phyloP scores from a whole-genome alignment of 2,329 filamentous ascomycete species.

The Ilyonectria sp. region DNA sequence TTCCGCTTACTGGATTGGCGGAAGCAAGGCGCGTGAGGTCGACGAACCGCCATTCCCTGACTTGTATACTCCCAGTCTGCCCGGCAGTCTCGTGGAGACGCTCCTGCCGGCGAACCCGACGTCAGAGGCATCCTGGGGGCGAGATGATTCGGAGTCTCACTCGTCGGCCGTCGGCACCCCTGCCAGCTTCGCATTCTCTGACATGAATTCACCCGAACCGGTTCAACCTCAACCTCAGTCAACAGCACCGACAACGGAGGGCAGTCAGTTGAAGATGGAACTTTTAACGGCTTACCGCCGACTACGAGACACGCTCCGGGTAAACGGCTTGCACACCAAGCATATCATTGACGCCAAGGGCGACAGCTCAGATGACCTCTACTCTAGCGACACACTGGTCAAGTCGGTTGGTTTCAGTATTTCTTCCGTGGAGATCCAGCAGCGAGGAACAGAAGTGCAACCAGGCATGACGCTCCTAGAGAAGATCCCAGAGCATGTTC shows the following conservation, averaged over 20 bases:
- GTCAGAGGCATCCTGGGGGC: conserved; percentile 59
- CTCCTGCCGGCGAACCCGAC: conserved; percentile 56
- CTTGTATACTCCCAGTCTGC: conserved; percentile 55
- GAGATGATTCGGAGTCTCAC: conserved; percentile 52
- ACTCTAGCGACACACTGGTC: conserved; percentile 72
- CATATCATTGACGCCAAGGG: conserved; percentile 52
- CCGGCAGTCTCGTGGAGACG: conserved; percentile 56
- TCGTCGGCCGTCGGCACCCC: conserved; percentile 56
- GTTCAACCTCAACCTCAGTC: conserved; percentile 35
- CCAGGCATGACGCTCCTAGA: conserved; percentile 83
- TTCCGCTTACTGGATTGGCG: conserved; percentile 59
- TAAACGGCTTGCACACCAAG: conserved; percentile 65
- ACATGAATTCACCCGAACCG: conserved; percentile 47
- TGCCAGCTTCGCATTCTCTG: conserved; percentile 60
- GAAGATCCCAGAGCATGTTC: conserved; percentile 84
- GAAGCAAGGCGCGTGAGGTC: conserved; percentile 55
- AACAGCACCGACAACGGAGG: conserved; percentile 29
- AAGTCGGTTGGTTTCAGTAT: conserved; percentile 86
- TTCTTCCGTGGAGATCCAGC: conserved; percentile 89
- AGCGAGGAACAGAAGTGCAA: conserved; percentile 85
- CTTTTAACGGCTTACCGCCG: conserved; percentile 74
- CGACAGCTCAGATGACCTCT: conserved; percentile 61
- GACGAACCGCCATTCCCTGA: conserved; percentile 50
- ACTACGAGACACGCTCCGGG: conserved; percentile 70
- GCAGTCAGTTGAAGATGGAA: conserved; percentile 62